phyloP scores from a whole-genome alignment of 148 eudicot species.

The Rhododendron vialii region DNA sequence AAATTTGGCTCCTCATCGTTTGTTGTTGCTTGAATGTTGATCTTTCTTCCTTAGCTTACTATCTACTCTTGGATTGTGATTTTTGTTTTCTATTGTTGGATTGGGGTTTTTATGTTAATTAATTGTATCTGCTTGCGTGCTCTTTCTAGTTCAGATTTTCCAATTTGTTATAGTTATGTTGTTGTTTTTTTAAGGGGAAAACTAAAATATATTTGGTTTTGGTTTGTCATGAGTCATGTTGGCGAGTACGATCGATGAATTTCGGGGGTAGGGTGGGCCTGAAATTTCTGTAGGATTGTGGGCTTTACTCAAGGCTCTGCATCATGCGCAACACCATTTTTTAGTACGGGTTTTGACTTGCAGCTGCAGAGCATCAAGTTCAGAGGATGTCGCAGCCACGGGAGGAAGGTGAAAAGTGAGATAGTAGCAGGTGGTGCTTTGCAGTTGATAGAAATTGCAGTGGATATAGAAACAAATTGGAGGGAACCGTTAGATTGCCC shows the following conservation, averaged over 20 bases:
- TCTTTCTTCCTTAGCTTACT: neutral
- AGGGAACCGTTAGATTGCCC: neutral
- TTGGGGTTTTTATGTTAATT: neutral
- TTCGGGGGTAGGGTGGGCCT: neutral
- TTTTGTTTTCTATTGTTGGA: neutral
- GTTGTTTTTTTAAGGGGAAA: neutral
- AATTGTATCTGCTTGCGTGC: neutral
- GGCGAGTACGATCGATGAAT: neutral
- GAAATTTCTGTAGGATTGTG: neutral
- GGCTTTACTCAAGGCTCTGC: neutral
- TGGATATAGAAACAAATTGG: neutral
- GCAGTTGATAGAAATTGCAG: neutral
- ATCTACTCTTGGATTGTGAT: neutral
- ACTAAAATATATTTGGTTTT: neutral
- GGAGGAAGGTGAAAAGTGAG: neutral
- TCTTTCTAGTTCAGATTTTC: neutral
- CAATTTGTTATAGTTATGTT: neutral
- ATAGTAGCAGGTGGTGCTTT: neutral
- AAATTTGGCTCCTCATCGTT: neutral
- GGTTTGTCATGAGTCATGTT: slow-evolving; percentile 5
- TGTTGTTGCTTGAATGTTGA: neutral
- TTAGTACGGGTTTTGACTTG: neutral
- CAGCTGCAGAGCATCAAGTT: neutral
- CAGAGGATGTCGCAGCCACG: neutral
- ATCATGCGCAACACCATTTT: neutral